These are phyloP conservation scores for Rhinocladiella similis DNA, from an alignment of 2,329 filamentous ascomycete species.

Conservation along the genomic window DNA sequence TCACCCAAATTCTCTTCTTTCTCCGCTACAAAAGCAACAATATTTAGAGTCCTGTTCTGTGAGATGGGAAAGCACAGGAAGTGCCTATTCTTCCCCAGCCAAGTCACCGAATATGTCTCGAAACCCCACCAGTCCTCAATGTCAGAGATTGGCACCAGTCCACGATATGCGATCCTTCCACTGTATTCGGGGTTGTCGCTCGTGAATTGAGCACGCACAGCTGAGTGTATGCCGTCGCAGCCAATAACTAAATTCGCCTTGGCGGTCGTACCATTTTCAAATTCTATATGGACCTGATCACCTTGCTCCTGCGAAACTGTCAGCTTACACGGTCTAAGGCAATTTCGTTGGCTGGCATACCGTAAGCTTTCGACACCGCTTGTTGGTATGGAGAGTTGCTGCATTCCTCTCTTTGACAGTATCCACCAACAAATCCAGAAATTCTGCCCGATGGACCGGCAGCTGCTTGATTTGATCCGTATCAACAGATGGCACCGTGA, in stretches of 20 bases:
- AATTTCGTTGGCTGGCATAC: not conserved
- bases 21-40: conserved; percentile 39
- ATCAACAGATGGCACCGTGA: conserved; percentile 33
- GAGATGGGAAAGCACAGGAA: conserved; percentile 41
- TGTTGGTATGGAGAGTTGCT: conserved; percentile 15
- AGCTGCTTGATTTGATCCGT: conserved; percentile 14
- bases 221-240: conserved; percentile 29
- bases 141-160: conserved; percentile 15
- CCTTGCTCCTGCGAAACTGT: conserved; percentile 10
- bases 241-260: conserved; percentile 28
- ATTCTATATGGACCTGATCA: conserved; percentile 19
- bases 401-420: conserved; percentile 41
- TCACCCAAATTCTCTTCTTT: conserved; percentile 35
- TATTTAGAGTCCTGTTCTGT: conserved; percentile 37
- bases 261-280: conserved; percentile 31
- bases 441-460: conserved; percentile 36
- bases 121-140: conserved; percentile 28
- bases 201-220: conserved; percentile 13
- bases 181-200: conserved; percentile 19
- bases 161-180: conserved; percentile 19
- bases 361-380: conserved; percentile 13
- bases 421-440: conserved; percentile 43
- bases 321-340: not conserved
- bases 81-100: conserved; percentile 39
- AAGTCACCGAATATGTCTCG: conserved; percentile 31